Conservation (phyloP, 306 rosid species). For the Corylus avellana region DNA sequence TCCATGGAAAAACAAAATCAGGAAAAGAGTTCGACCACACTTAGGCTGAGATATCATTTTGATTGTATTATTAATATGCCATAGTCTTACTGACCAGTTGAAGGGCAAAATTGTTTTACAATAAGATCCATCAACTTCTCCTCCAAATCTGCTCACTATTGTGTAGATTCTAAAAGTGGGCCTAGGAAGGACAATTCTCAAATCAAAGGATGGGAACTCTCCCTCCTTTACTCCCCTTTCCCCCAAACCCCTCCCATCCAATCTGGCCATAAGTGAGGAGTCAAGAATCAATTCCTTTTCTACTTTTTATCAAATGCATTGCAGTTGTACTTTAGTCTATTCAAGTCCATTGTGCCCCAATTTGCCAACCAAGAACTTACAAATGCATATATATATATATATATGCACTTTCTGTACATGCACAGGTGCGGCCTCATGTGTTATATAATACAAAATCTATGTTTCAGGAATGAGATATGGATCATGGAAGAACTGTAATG, state of each 20-base stretch:
- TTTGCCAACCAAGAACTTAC: not conserved
- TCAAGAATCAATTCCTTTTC: not conserved
- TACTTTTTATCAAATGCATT: not conserved
- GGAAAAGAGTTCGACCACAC: not conserved
- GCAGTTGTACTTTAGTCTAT: not conserved
- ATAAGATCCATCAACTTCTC: not conserved
- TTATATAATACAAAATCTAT: not conserved
- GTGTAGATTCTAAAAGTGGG: not conserved
- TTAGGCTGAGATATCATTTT: not conserved
- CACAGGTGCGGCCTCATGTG: not conserved
- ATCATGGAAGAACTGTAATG: not conserved
- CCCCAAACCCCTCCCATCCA: not conserved
- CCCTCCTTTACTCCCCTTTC: not conserved
- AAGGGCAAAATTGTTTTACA: not conserved
- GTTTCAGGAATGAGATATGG: not conserved
- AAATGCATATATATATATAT: no score
- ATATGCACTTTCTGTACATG: not conserved
- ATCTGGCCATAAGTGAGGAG: not conserved
- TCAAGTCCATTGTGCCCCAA: not conserved
- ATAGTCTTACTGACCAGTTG: not conserved
- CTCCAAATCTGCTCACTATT: not conserved
- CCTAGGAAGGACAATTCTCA: not conserved
- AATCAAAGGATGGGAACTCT: not conserved
- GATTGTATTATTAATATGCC: slow-evolving; percentile 12
- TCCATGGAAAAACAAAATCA: slow-evolving; percentile 15